Evolutionary conservation across 2,329 filamentous ascomycete genomes (phyloP), one percentile per base, ranked within the genome.

Genomic region (Phaeomoniella chlamydospora): DNA sequence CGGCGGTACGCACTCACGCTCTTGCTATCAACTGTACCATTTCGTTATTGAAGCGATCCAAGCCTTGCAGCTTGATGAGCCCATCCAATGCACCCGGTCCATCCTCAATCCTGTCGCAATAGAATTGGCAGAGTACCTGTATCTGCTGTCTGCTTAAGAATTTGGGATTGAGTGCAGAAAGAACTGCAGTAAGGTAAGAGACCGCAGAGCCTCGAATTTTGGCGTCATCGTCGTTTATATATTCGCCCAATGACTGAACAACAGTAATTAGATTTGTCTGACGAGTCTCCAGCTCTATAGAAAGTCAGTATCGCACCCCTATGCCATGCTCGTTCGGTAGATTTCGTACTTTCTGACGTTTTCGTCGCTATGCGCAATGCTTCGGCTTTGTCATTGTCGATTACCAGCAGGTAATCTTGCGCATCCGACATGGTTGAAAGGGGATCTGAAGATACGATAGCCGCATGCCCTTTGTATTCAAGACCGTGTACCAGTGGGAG

Each of bases 151-250:
- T 56, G 6, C 72, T 68, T 18, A 79, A 60, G 41, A 67, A 68
- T 43, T 66, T 71, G 5, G 64, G 59, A 15, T 68, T 61, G 3
- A 75, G 54, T 18, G 63, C 59, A 37, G 53, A 57, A 39, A 67
- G 59, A 31, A 64, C 55, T 14, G 53, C 53, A 10, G 54, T 58
- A 18, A 66, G 48, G 45, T 56, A 65, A 15, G 56, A 58, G 40
- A 62, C 56, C 49, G 71, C 68, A 54, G 76, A 77, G n/a, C 67
- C 66, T 29, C 76, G 64, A 31, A 72, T 60, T 11, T 65, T 62
- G 15, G 63, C 61, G 56, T 80, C 73, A 47, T 78, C 73, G 51
- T 76, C 71, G 45, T 77, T 79, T 48, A 80, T 67, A 45, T 78
- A 80, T 51, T 77, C 73, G 14, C 72, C 72, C 18, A 80, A 59